Evolutionary conservation across 805 yeast genomes (phyloP).

Genomic region (Cyberlindnera galapagoensis): DNA sequence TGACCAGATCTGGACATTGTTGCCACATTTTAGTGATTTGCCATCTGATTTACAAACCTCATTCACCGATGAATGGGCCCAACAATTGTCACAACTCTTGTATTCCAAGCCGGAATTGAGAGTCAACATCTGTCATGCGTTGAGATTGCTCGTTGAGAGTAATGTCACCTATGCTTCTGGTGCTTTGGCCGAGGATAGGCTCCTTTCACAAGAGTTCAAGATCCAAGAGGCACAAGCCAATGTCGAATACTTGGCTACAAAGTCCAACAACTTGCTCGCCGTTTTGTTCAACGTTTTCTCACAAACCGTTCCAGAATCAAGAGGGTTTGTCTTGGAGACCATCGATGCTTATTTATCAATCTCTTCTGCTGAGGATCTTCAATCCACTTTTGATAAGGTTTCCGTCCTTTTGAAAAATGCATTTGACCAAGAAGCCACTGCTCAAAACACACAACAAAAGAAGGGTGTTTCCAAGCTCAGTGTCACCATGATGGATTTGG

Average conservation of each 20-base stretch:
- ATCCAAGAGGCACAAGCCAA: slow-evolving; percentile 46
- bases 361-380: slow-evolving; percentile 59
- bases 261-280: slow-evolving; percentile 71
- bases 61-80: slow-evolving; percentile 74
- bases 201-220: slow-evolving; percentile 59
- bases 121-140: slow-evolving; percentile 75
- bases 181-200: slow-evolving; percentile 46
- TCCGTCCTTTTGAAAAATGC: slow-evolving; percentile 72
- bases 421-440: slow-evolving; percentile 48
- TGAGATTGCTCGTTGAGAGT: slow-evolving; percentile 72
- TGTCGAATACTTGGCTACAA: slow-evolving; percentile 54
- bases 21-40: slow-evolving; percentile 84
- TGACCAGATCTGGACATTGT: slow-evolving; percentile 87
- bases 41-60: slow-evolving; percentile 64
- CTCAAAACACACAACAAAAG: slow-evolving; percentile 26
- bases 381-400: slow-evolving; percentile 76
- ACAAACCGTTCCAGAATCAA: slow-evolving; percentile 77
- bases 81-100: slow-evolving; percentile 61
- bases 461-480: slow-evolving; percentile 45
- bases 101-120: slow-evolving; percentile 74
- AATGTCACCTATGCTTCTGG: slow-evolving; percentile 59
- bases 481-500: slow-evolving; percentile 85
- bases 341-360: slow-evolving; percentile 76
- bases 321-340: slow-evolving; percentile 81
- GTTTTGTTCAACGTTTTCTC: slow-evolving; percentile 89